Evolutionary conservation across 2,329 filamentous ascomycete genomes (phyloP).

Genomic region (Ceratocystis alfenasii): DNA sequence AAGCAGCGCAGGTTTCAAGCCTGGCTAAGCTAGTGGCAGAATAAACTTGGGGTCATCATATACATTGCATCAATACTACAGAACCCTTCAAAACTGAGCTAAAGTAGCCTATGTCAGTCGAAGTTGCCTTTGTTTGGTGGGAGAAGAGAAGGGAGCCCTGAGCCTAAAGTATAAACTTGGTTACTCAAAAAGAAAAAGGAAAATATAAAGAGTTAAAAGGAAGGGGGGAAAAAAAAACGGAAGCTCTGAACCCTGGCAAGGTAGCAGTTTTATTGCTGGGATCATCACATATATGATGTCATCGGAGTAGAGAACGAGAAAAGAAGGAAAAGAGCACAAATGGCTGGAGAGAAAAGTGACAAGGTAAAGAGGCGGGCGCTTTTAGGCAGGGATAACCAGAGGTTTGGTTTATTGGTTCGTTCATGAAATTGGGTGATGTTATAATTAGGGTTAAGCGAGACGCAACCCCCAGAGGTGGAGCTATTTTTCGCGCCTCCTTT

Average conservation of each 20-base stretch:
- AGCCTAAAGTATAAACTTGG: not conserved
- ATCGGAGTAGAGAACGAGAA: not conserved
- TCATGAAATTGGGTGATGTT: too few relatives aligned
- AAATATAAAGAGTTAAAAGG: not conserved
- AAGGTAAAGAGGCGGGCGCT: not conserved
- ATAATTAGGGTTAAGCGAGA: too few relatives aligned
- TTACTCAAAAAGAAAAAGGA: not conserved
- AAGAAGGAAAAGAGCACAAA: not conserved
- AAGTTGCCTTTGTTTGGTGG: not conserved
- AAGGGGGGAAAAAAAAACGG: constrained; percentile 4
- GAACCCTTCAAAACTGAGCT: too few relatives aligned
- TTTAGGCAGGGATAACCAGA: too few relatives aligned
- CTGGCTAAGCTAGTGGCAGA: too few relatives aligned
- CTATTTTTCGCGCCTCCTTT: too few relatives aligned
- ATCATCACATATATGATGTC: not conserved
- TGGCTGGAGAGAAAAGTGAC: not conserved
- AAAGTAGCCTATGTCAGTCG: too few relatives aligned
- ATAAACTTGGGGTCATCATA: too few relatives aligned
- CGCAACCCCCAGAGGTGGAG: too few relatives aligned
- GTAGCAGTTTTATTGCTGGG: not conserved
- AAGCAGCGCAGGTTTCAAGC: too few relatives aligned
- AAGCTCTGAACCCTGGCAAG: not conserved
- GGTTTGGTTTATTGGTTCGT: too few relatives aligned
- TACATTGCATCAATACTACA: too few relatives aligned
- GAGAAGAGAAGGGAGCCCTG: not conserved